These are phyloP conservation scores for Colletotrichum paranaense DNA, from an alignment of 2,329 filamentous ascomycete species.

Conservation along the genomic window DNA sequence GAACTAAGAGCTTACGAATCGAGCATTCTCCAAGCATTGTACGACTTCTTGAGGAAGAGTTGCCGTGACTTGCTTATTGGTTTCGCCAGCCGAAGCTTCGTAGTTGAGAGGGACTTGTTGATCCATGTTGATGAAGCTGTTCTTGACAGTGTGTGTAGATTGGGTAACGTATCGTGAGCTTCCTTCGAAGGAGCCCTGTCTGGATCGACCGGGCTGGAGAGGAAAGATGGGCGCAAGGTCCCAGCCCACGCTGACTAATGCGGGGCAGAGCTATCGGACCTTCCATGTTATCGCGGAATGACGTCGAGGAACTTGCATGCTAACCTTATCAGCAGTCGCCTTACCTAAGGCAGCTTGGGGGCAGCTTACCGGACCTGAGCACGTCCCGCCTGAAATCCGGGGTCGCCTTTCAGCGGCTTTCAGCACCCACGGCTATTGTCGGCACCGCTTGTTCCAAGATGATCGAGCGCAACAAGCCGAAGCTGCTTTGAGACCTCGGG, in stretches of 20 bases:
- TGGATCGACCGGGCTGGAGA: slow-evolving; percentile 20
- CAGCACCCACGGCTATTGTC: slow-evolving; percentile 30
- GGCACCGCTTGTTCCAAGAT: slow-evolving; percentile 1
- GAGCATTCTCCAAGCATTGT: slow-evolving; percentile 91
- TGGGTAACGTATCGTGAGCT: slow-evolving; percentile 13
- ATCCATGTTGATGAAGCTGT: slow-evolving; percentile 54
- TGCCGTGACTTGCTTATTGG: slow-evolving; percentile 75
- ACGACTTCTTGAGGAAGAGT: slow-evolving; percentile 86
- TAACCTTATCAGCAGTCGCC: slow-evolving; percentile 25
- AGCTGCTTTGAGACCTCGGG: slow-evolving; percentile 33
- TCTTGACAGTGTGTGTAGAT: slow-evolving; percentile 39
- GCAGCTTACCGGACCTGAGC: background rate
- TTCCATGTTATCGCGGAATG: slow-evolving; percentile 12
- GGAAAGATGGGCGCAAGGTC: slow-evolving; percentile 16
- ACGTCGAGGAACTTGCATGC: slow-evolving; percentile 1
- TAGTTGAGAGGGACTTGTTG: slow-evolving; percentile 80
- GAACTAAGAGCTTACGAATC: slow-evolving; percentile 75
- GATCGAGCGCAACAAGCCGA: slow-evolving; percentile 12
- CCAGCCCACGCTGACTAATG: slow-evolving; percentile 28
- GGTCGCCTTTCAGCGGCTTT: slow-evolving; percentile 32
- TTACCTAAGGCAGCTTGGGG: background rate
- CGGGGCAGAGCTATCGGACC: slow-evolving; percentile 11
- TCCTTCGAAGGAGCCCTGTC: slow-evolving; percentile 1
- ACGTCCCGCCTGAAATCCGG: slow-evolving; percentile 12
- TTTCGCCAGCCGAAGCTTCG: slow-evolving; percentile 79